Conservation (phyloP, 2,329 filamentous ascomycete species). For the Xylariaceae sp. region DNA sequence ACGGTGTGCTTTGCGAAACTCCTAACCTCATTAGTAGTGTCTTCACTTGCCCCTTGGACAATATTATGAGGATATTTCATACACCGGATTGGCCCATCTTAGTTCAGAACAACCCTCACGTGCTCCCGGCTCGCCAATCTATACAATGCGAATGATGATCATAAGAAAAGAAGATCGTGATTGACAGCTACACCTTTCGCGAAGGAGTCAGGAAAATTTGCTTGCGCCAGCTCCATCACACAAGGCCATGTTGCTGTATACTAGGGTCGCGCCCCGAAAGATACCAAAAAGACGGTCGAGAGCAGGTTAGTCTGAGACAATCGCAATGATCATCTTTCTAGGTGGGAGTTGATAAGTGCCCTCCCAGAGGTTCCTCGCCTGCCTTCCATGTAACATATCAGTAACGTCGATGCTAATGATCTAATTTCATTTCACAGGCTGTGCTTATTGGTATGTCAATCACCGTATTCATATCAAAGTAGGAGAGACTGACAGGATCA, state of each 20-base stretch:
- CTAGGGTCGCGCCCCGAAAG: conserved; percentile 54
- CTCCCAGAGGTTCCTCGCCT: background rate
- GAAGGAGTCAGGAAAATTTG: background rate
- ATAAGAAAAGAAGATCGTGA: no score
- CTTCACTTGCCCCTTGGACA: no score
- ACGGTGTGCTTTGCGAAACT: no score
- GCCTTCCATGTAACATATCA: no score
- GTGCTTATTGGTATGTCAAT: conserved; percentile 48
- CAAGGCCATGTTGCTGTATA: conserved; percentile 53
- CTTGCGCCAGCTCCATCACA: conserved; percentile 2
- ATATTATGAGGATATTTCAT: no score
- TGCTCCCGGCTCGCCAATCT: no score
- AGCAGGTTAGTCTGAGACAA: conserved; percentile 44
- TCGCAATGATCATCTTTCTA: background rate
- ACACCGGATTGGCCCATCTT: no score
- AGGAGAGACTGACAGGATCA: conserved; percentile 17
- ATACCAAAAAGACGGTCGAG: conserved; percentile 56
- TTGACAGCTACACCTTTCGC: no score
- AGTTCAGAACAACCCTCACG: no score
- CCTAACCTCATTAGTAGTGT: no score
- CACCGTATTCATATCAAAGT: background rate
- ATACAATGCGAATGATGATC: no score
- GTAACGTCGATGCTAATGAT: no score
- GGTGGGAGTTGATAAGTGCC: background rate
- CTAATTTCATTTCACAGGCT: conserved; percentile 35